These are phyloP conservation scores for Euphorbia corollata DNA, from an alignment of 441 rosid species.

Conservation along the genomic window DNA sequence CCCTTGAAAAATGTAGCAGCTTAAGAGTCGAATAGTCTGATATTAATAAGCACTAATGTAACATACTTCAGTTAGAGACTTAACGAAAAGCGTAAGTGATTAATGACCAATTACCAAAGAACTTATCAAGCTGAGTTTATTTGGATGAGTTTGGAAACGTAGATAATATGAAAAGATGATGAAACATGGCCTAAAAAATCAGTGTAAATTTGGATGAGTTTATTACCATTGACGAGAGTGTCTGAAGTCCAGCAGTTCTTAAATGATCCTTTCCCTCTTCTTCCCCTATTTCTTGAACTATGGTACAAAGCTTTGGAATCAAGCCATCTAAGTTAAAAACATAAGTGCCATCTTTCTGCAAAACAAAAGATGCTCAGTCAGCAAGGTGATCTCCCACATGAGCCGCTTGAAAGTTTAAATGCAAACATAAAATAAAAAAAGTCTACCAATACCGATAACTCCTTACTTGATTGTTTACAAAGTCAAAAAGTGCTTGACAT, in stretches of 20 bases:
- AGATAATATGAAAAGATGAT: not conserved
- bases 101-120: not conserved
- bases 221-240: slow-evolving; percentile 64
- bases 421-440: slow-evolving; percentile 1
- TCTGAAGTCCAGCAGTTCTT: slow-evolving; percentile 55
- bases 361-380: slow-evolving; percentile 19
- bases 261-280: slow-evolving; percentile 44
- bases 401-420: slow-evolving; percentile 7
- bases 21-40: not conserved
- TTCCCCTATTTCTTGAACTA: slow-evolving; percentile 63
- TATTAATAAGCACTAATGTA: not conserved
- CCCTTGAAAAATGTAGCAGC: no score
- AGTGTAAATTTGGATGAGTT: not conserved
- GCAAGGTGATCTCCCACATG: slow-evolving; percentile 2
- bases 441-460: slow-evolving; percentile 10
- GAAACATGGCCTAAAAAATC: not conserved
- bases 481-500: slow-evolving; percentile 74
- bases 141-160: no score
- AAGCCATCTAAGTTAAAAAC: slow-evolving; percentile 72
- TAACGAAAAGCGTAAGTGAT: not conserved
- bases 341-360: slow-evolving; percentile 72
- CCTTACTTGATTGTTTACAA: slow-evolving; percentile 76
- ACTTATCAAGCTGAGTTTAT: not conserved
- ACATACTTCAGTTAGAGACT: not conserved
- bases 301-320: slow-evolving; percentile 62